A percentile compares a stretch with the other conserved stretches of the same genome.
These are phyloP conservation scores for Darksidea phi DNA, from an alignment of 495 filamentous ascomycete genomes.

Conservation along the genomic window DNA sequence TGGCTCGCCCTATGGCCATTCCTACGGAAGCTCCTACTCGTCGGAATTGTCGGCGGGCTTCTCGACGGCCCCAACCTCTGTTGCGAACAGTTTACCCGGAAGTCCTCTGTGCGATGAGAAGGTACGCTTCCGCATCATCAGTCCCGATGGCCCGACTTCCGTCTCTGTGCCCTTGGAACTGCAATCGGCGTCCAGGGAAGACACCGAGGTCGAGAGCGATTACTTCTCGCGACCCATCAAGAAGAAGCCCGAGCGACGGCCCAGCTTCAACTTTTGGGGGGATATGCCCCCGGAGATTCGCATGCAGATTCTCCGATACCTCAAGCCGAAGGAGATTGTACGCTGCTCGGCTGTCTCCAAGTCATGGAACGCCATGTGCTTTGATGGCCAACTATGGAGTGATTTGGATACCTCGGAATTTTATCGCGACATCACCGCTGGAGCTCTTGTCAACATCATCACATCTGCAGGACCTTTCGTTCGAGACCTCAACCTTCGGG, in stretches of 20 bases:
- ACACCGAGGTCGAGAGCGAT: constrained; percentile 44
- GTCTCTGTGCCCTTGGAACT: constrained; percentile 67
- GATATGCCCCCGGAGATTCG: constrained; percentile 81
- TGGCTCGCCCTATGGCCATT: constrained; percentile 52
- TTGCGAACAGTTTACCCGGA: constrained; percentile 52
- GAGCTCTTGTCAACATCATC: constrained; percentile 81
- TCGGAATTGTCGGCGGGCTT: constrained; percentile 62
- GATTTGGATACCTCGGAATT: constrained; percentile 80
- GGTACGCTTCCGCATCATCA: constrained; percentile 54
- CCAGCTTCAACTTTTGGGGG: constrained; percentile 70
- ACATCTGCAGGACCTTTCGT: constrained; percentile 83
- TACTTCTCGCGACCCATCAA: constrained; percentile 49
- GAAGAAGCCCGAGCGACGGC: constrained; percentile 44
- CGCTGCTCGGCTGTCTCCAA: constrained; percentile 77
- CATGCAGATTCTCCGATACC: constrained; percentile 70
- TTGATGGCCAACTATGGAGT: constrained; percentile 92
- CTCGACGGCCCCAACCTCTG: constrained; percentile 65
- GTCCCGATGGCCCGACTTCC: constrained; percentile 48
- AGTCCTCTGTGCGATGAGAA: constrained; percentile 46
- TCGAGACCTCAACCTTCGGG: constrained; percentile 81
- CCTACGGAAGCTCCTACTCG: constrained; percentile 55
- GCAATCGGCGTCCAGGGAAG: constrained; percentile 48
- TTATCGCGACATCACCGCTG: constrained; percentile 81
- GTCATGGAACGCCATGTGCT: constrained; percentile 80
- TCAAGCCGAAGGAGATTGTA: constrained; percentile 80